These are phyloP conservation scores for grape (Vitis vinifera) DNA, from an alignment of 164 flowering plant species.

Conservation along the genomic window DNA sequence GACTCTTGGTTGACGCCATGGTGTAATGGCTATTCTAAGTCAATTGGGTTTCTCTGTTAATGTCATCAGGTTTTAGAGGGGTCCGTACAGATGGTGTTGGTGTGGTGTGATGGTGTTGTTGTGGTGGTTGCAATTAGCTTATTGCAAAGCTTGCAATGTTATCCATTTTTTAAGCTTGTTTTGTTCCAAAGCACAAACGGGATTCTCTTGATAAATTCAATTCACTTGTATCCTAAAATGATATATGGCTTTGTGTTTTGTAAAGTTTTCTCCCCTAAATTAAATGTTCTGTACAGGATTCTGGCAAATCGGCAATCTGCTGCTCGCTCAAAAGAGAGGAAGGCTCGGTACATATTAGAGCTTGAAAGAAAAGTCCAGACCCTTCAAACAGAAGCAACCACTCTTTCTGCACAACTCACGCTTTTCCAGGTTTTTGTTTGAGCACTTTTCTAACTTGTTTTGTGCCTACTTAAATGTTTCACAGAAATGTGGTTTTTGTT, in stretches of 20 bases:
- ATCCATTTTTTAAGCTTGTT: too few species aligned
- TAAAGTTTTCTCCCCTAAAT: neutral
- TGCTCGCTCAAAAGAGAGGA: constrained; percentile 95
- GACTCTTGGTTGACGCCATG: too few species aligned
- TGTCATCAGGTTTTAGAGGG: too few species aligned
- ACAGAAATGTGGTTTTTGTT: neutral
- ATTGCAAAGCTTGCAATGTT: too few species aligned
- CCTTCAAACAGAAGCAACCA: constrained; percentile 99
- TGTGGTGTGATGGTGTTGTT: too few species aligned
- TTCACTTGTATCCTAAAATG: too few species aligned
- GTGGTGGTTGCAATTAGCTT: too few species aligned
- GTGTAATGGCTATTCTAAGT: too few species aligned
- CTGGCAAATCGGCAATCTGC: constrained; percentile 97
- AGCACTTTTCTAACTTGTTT: neutral
- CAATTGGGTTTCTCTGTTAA: too few species aligned
- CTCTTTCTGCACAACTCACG: constrained; percentile 95
- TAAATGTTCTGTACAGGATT: constrained; percentile 45
- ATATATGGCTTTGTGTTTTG: neutral
- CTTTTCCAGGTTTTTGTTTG: constrained; percentile 66
- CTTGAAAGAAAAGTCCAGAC: constrained; percentile 96
- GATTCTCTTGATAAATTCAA: too few species aligned
- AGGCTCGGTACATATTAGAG: constrained; percentile 85
- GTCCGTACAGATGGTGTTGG: too few species aligned
- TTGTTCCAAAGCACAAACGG: too few species aligned
- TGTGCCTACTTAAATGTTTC: neutral